Percentiles rank a stretch among this genome's conserved stretches.
phyloP scores from a whole-genome alignment of 192 early-diverging fungal species.

The Coemansia sp. region DNA sequence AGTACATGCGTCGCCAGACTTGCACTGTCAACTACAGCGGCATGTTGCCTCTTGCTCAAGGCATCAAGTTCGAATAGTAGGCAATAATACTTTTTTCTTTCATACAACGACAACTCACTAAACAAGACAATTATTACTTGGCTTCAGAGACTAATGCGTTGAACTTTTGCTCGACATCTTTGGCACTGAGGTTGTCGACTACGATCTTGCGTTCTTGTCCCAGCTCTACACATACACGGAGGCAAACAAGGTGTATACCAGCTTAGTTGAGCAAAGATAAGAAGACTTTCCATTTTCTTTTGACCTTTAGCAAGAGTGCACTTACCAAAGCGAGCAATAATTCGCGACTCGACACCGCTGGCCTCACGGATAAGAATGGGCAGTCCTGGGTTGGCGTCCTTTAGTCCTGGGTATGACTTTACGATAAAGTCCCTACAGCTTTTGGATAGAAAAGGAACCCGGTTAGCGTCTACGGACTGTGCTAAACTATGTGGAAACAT shows the following conservation, averaged over 20 bases:
- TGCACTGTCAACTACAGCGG: constrained; percentile 89
- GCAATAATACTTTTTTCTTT: constrained; percentile 1
- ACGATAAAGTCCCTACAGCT: constrained; percentile 77
- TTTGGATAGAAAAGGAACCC: neutral
- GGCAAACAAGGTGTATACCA: neutral
- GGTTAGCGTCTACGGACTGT: neutral
- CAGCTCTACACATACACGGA: constrained; percentile 58
- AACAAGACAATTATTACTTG: constrained; percentile 33
- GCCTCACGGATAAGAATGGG: constrained; percentile 93
- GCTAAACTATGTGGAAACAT: neutral
- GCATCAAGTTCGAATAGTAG: constrained; percentile 88
- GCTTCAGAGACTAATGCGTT: constrained; percentile 60
- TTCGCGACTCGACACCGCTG: constrained; percentile 76
- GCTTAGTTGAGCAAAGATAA: neutral
- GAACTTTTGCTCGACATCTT: constrained; percentile 74
- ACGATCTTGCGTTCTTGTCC: constrained; percentile 79
- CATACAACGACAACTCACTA: neutral
- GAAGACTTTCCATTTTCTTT: neutral
- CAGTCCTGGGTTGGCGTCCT: constrained; percentile 82
- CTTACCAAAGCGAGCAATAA: constrained; percentile 91
- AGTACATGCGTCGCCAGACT: constrained; percentile 80
- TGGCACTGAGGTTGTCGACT: constrained; percentile 71
- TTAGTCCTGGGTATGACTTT: constrained; percentile 78
- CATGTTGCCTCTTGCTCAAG: constrained; percentile 87
- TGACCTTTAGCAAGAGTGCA: neutral